These are phyloP conservation scores for Boletellus dicymbophilus DNA, from an alignment of 1,284 basidiomycete genomes.

Conservation along the genomic window DNA sequence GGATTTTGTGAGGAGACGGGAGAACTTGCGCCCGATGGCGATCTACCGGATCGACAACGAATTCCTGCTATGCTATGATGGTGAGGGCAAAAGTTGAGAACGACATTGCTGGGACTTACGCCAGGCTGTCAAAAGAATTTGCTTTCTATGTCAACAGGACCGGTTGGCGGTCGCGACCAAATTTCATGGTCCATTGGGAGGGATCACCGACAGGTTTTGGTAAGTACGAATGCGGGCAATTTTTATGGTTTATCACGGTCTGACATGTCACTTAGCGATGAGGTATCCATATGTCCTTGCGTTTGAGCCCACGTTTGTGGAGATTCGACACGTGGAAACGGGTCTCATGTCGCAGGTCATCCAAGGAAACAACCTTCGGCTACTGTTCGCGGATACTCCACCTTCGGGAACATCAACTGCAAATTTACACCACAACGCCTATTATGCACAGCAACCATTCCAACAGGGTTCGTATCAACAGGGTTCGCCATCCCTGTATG, in stretches of 20 bases:
- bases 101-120: slow-evolving; percentile 7
- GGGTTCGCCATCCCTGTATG: slow-evolving; percentile 25
- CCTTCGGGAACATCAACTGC: slow-evolving; percentile 70
- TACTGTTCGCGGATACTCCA: slow-evolving; percentile 93
- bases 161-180: slow-evolving; percentile 87
- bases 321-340: slow-evolving; percentile 95
- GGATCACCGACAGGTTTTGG: slow-evolving; percentile 93
- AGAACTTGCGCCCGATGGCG: slow-evolving; percentile 91
- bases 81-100: slow-evolving; percentile 43
- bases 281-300: slow-evolving; percentile 98
- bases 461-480: slow-evolving; percentile 40
- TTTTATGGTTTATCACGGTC: too few species aligned
- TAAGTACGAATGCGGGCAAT: slow-evolving; percentile 41
- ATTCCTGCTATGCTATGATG: slow-evolving; percentile 97
- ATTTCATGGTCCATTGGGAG: slow-evolving; percentile 98
- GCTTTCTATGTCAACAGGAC: slow-evolving; percentile 99
- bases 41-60: slow-evolving; percentile 98
- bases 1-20: slow-evolving; percentile 92
- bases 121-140: slow-evolving; percentile 67
- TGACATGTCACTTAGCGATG: slow-evolving; percentile 59
- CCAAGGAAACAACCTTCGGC: slow-evolving; percentile 86
- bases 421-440: slow-evolving; percentile 33
- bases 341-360: slow-evolving; percentile 95
- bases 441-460: slow-evolving; percentile 35
- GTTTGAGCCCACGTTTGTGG: slow-evolving; percentile 96